Conservation (phyloP, 805 yeast genomes). For the Teunomyces tritomae region DNA sequence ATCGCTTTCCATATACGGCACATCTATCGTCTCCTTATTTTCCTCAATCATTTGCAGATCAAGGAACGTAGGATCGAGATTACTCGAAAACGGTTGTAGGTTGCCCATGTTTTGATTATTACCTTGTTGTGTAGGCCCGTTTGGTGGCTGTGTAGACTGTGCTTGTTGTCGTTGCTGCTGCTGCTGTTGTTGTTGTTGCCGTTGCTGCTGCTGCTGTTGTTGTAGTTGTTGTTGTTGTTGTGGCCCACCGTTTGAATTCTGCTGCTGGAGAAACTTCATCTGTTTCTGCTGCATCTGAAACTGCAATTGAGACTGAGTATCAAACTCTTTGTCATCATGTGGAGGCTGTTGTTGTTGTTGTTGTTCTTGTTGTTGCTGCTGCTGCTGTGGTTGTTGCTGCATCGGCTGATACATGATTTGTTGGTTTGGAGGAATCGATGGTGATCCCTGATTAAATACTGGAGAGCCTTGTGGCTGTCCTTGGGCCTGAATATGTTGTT, state of each 20-base stretch:
- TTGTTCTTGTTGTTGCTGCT: constrained; percentile 22
- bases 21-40: constrained; percentile 1
- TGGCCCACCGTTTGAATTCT: constrained; percentile 8
- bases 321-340: constrained; percentile 4
- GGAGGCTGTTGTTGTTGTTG: constrained; percentile 7
- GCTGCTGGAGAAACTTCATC: constrained; percentile 15
- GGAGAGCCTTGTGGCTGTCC: constrained; percentile 1
- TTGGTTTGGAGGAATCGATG: constrained; percentile 5
- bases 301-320: constrained; percentile 13
- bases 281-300: constrained; percentile 17
- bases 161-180: constrained; percentile 15
- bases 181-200: constrained; percentile 14
- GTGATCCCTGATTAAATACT: not conserved
- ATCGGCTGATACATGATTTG: constrained; percentile 10
- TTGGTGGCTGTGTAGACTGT: not conserved
- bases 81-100: not conserved
- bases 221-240: constrained; percentile 15
- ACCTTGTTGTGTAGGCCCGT: not conserved
- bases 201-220: constrained; percentile 16
- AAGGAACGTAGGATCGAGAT: constrained; percentile 1
- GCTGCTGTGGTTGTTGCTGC: constrained; percentile 23
- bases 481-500: constrained; percentile 7
- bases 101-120: not conserved
- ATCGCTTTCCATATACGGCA: constrained; percentile 16
- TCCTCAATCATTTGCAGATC: constrained; percentile 2